These are phyloP conservation scores for Quercus glauca DNA, from an alignment of 306 rosid genomes.

Conservation along the genomic window DNA sequence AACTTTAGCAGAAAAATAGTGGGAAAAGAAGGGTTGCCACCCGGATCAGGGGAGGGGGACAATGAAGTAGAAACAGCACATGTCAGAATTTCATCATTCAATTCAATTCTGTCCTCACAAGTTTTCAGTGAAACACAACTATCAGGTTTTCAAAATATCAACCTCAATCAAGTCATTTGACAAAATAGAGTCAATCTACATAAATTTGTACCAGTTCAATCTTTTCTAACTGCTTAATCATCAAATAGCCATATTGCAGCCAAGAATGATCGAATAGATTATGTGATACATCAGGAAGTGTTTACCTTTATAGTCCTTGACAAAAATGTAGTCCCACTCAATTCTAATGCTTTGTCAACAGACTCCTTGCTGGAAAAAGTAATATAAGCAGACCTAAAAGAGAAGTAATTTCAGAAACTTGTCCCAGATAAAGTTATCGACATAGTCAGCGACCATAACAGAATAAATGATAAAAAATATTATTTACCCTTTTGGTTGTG, in stretches of 20 bases:
- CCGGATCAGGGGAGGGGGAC: too few species aligned
- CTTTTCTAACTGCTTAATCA: not conserved
- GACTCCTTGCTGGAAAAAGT: slow-evolving; percentile 30
- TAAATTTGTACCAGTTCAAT: not conserved
- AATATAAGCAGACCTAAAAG: slow-evolving; percentile 27
- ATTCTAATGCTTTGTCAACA: slow-evolving; percentile 24
- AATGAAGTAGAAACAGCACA: not conserved
- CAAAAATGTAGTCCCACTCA: slow-evolving; percentile 23
- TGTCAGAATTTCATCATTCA: not conserved
- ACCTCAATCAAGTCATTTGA: not conserved
- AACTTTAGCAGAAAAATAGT: not conserved
- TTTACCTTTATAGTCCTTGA: slow-evolving; percentile 28
- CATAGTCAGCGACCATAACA: not conserved
- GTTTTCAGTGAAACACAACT: not conserved
- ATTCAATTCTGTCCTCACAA: not conserved
- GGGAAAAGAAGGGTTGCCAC: too few species aligned
- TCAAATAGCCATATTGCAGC: not conserved
- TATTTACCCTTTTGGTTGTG: slow-evolving; percentile 28
- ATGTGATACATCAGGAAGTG: not conserved
- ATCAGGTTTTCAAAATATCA: not conserved
- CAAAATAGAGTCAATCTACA: not conserved
- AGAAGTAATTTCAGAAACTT: not conserved
- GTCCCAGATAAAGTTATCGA: not conserved
- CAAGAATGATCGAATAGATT: not conserved
- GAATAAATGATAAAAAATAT: not conserved